Evolutionary conservation across 257 asterid genomes (phyloP).

Genomic region (Petunia secreta): DNA sequence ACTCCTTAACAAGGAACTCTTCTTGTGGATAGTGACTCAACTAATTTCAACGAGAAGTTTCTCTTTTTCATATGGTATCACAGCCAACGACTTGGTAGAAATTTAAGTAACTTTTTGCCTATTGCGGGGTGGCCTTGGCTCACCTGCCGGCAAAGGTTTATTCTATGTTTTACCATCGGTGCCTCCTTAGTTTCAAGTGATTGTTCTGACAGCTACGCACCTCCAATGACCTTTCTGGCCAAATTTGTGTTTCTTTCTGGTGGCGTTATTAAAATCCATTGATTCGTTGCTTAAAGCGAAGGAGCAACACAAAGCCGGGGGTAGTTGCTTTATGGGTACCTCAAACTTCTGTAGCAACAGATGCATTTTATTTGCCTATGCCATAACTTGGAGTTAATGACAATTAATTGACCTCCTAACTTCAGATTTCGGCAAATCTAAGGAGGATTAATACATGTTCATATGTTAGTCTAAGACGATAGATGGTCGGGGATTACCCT

Average conservation of each 20-base stretch:
- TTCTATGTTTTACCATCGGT: not conserved
- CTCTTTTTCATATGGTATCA: conserved; percentile 11
- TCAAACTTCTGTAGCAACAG: conserved; percentile 10
- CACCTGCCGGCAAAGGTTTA: not conserved
- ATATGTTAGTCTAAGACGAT: conserved; percentile 7
- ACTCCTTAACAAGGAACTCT: conserved; percentile 1
- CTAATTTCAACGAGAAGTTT: conserved; percentile 14
- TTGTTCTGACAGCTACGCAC: conserved; percentile 3
- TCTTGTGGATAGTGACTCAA: conserved; percentile 11
- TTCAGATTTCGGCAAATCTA: not conserved
- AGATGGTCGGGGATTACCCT: not conserved
- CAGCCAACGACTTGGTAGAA: conserved; percentile 4
- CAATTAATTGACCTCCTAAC: conserved; percentile 11
- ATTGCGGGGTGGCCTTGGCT: conserved; percentile 18
- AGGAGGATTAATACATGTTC: conserved; percentile 16
- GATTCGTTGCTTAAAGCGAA: too few species aligned
- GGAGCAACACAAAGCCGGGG: too few species aligned
- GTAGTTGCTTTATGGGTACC: not conserved
- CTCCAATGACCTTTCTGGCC: not conserved
- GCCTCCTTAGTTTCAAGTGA: not conserved
- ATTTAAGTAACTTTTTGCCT: not conserved
- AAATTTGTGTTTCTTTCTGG: not conserved
- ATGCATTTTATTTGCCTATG: conserved; percentile 4
- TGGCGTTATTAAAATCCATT: not conserved
- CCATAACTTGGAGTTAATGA: conserved; percentile 8